Evolutionary conservation across 371 early-diverging fungal genomes (phyloP), one percentile per base, ranked within the genome.

Genomic region (Mortierella sp.): DNA sequence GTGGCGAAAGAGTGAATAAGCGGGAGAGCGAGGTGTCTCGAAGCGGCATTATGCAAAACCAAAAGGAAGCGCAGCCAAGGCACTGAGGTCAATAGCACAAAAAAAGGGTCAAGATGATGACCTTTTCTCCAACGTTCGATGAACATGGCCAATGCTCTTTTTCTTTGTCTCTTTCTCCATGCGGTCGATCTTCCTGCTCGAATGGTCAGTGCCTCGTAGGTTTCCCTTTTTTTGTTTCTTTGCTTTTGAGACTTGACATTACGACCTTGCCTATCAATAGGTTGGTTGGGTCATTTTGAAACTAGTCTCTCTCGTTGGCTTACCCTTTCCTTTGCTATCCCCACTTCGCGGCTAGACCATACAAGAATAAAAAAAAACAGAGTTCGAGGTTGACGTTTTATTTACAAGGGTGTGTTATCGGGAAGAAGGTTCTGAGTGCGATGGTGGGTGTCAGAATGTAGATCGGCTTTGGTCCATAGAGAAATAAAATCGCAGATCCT

Each of bases 381-480:
- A 24, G 54, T 54, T n/a, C 3, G 50, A 2, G 34, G 2, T 34
- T 19, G 59, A 59, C 11, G 3, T 13, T 67, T 67, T 67, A 67
- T 67, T 67, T 67, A 67, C 37, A 67, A 13, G 67, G 19, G 19
- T 16, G 19, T 40, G 43, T 40, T 40, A 6, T 40, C 43, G 43
- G 43, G 6, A 10, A 21, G 21, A 4, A 10, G 6, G 37, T 50
- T 50, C 2, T 50, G 50, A 0, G 43, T 40, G 6, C 6, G n/a
- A 46, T 2, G 46, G 46, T 8, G 13, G 46, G 43, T 11, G 37
- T 31, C 31, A 31, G 4, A 5, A 31, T 16, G 67, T 3, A 21
- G 40, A 37, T 67, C 67, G 67, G 21, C 24, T 40, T 16, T 50
- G 50, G 40, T 16, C 73, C 80, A 14, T 74, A 76, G 57, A 11